Evolutionary conservation across 2,329 filamentous ascomycete genomes (phyloP), one percentile per base, ranked within the genome.

Genomic region (Xenosphaeropsis pyriputrescens): DNA sequence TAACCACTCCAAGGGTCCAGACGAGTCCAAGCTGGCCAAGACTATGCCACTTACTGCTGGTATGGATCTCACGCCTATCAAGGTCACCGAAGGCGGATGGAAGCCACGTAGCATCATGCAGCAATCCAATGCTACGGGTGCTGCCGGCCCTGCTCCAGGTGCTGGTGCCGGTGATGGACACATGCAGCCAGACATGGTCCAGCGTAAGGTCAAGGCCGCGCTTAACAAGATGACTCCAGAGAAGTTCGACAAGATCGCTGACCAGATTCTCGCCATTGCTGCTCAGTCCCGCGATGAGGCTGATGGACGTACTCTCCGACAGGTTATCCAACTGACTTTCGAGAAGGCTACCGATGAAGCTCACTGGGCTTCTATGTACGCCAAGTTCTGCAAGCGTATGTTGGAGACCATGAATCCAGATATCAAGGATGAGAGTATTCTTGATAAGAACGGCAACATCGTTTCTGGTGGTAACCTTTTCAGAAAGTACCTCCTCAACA

Each of bases 201-300:
- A 98, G 66, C 80, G 89, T 50, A 98, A 98, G 78, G 91, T 98
- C 58, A 98, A 98, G 78, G 82, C 86, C 46, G 84, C 84, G 43
- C 68, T 98, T 52, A 98, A 98, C 77, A 98, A 98, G 80, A 96
- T 98, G 91, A 96, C 91, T 0, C 91, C 91, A 0, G 91, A 98
- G 64, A 98, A 96, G 57, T 98, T 98, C 52, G 88, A 94, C 57
- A 86, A 80, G 64, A 94, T 98, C 49, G 76, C 91, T 6, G 83
- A 88, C 44, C 86, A 95, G 59, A 94, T 98, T 44, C 72, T 98
- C 19, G 70, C 77, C 38, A 98, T 98, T 57, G 86, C 89, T 18
- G 82, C 76, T 16, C 91, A 98, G 58, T 96, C 89, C 38, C 94
- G 94, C 71, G 82, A 93, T 50, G 91, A 98, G 64, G 74, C 75